These are phyloP conservation scores for Mycena crocata DNA, from an alignment of 768 basidiomycete genomes.

Conservation along the genomic window DNA sequence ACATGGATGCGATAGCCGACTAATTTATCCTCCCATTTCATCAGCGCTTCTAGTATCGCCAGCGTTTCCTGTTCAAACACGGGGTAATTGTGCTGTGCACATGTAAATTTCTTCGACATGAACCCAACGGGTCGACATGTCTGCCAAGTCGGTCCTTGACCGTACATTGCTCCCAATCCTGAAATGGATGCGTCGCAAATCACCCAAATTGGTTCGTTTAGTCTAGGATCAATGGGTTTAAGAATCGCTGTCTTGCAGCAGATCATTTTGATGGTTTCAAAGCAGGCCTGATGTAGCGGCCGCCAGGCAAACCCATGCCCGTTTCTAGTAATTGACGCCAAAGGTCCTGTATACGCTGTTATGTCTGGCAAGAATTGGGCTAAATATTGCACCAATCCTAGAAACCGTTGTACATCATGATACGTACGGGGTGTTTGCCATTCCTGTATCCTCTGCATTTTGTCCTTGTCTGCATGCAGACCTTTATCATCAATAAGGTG, in stretches of 20 bases:
- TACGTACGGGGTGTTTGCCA: too few species aligned
- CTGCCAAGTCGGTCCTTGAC: conserved; percentile 42
- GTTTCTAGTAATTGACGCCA: too few species aligned
- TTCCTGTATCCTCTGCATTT: conserved; percentile 46
- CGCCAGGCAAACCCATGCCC: too few species aligned
- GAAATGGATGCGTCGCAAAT: too few species aligned
- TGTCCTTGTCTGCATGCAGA: conserved; percentile 50
- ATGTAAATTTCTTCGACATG: too few species aligned
- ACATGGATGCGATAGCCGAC: too few species aligned
- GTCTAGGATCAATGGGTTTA: too few species aligned
- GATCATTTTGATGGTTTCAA: too few species aligned
- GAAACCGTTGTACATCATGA: conserved; percentile 53
- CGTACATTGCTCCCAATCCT: conserved; percentile 43
- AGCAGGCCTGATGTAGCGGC: too few species aligned
- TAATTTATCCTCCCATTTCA: conserved; percentile 49
- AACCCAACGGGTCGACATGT: conserved; percentile 41
- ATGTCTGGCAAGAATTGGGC: conserved; percentile 50
- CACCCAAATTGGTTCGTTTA: too few species aligned
- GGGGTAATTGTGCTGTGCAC: conserved; percentile 45
- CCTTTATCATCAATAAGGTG: conserved; percentile 55
- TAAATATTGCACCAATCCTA: conserved; percentile 54
- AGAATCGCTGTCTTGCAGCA: too few species aligned
- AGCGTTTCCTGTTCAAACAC: conserved; percentile 41
- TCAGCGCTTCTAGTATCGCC: conserved; percentile 38
- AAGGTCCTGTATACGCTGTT: conserved; percentile 43